phyloP scores from a whole-genome alignment of 306 rosid species.

The Lithocarpus polystachyus region DNA sequence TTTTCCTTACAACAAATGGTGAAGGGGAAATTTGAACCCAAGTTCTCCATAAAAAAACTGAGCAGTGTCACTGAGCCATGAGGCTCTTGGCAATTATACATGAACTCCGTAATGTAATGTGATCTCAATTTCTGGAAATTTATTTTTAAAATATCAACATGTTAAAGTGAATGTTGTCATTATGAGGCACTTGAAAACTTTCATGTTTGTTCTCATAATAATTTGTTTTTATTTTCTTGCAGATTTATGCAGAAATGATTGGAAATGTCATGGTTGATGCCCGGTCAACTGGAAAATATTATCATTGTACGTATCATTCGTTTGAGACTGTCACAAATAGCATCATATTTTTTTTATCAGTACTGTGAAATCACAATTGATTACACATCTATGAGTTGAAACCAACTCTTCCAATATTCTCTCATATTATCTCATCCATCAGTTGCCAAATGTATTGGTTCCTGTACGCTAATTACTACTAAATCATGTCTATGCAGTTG shows the following conservation, averaged over 20 bases:
- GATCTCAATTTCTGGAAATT: not conserved
- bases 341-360: not conserved
- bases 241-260: constrained; percentile 99
- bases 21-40: no score
- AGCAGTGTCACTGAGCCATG: no score
- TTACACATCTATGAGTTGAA: not conserved
- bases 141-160: not conserved
- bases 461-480: not conserved
- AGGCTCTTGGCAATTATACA: not conserved
- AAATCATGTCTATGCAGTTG: constrained; percentile 56
- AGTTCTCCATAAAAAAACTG: no score
- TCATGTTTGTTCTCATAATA: not conserved
- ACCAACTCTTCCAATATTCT: not conserved
- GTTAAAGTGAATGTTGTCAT: not conserved
- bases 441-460: no score
- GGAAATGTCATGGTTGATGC: constrained; percentile 99
- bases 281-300: constrained; percentile 96
- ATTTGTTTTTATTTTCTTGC: constrained; percentile 26
- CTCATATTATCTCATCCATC: not conserved
- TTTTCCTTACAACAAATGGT: no score
- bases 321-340: not conserved
- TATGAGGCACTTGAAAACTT: not conserved
- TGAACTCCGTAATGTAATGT: not conserved
- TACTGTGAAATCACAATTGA: not conserved
- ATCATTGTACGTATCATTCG: constrained; percentile 66